Evolutionary conservation across 345 rosid genomes (phyloP).

Genomic region (Rhodamnia rubescens): DNA sequence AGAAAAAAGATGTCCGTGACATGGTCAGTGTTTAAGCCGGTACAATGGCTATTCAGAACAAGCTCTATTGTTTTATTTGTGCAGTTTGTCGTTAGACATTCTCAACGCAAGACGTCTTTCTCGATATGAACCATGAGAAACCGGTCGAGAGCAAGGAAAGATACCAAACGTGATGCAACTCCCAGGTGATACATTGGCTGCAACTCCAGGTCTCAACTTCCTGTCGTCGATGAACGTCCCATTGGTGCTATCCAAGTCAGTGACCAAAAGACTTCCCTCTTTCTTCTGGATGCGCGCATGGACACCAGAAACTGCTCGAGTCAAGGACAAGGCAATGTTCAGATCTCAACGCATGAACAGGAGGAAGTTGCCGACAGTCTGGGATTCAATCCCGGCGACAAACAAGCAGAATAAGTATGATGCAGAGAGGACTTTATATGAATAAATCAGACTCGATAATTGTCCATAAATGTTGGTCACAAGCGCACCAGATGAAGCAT

Average conservation of each 20-base stretch:
- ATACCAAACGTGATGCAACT: constrained; percentile 62
- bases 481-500: not conserved
- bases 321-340: not conserved
- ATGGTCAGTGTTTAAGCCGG: not conserved
- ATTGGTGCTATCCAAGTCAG: constrained; percentile 78
- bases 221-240: constrained; percentile 69
- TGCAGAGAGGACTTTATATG: not conserved
- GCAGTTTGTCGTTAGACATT: not conserved
- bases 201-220: constrained; percentile 62
- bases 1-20: not conserved
- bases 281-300: constrained; percentile 74
- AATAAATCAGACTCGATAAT: not conserved
- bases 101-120: not conserved
- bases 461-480: not conserved
- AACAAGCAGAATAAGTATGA: not conserved
- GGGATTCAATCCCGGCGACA: not conserved
- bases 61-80: not conserved
- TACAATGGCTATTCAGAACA: not conserved
- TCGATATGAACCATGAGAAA: not conserved
- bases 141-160: not conserved
- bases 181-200: constrained; percentile 39
- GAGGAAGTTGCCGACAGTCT: not conserved
- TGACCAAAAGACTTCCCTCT: constrained; percentile 49
- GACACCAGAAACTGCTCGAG: constrained; percentile 52
- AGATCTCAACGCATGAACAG: not conserved